Percentiles rank a stretch among this genome's conserved stretches.
phyloP scores from a whole-genome alignment of 1,139 yeast genomes.

The Scheffersomyces titani region DNA sequence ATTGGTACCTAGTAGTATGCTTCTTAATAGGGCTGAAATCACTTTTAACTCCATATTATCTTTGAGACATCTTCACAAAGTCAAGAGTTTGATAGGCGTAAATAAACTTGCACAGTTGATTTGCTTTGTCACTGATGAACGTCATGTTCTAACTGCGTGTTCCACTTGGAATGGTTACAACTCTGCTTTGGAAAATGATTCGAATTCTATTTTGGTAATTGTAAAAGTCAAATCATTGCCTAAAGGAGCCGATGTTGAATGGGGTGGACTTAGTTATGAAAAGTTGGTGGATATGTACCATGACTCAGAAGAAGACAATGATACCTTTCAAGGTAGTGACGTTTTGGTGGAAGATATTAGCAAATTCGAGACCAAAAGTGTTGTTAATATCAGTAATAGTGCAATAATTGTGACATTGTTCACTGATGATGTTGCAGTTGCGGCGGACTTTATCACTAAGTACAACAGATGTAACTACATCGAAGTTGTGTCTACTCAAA shows the following conservation, averaged over 20 bases:
- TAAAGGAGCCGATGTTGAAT: conserved; percentile 69
- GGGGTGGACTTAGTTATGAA: conserved; percentile 65
- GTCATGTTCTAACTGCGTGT: conserved; percentile 27
- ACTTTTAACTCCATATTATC: conserved; percentile 48
- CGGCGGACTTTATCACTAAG: conserved; percentile 8
- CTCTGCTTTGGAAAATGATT: conserved; percentile 17
- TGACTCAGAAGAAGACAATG: conserved; percentile 41
- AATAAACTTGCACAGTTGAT: conserved; percentile 45
- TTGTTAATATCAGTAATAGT: conserved; percentile 13
- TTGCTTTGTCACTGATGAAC: conserved; percentile 51
- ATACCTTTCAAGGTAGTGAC: conserved; percentile 6
- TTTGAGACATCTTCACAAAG: conserved; percentile 72
- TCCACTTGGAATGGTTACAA: conserved; percentile 42
- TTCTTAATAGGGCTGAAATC: conserved; percentile 26
- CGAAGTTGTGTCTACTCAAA: conserved; percentile 11
- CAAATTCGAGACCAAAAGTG: conserved; percentile 9
- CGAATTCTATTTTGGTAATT: conserved; percentile 37
- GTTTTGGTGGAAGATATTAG: background rate
- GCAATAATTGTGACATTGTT: conserved; percentile 12
- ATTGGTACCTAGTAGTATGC: conserved; percentile 72
- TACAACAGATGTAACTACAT: conserved; percentile 8
- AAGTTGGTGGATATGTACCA: conserved; percentile 37
- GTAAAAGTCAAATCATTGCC: conserved; percentile 69
- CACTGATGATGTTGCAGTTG: conserved; percentile 16
- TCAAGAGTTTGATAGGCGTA: conserved; percentile 56